phyloP scores from a whole-genome alignment of 2,329 filamentous ascomycete genomes.

The Alternaria sp. region DNA sequence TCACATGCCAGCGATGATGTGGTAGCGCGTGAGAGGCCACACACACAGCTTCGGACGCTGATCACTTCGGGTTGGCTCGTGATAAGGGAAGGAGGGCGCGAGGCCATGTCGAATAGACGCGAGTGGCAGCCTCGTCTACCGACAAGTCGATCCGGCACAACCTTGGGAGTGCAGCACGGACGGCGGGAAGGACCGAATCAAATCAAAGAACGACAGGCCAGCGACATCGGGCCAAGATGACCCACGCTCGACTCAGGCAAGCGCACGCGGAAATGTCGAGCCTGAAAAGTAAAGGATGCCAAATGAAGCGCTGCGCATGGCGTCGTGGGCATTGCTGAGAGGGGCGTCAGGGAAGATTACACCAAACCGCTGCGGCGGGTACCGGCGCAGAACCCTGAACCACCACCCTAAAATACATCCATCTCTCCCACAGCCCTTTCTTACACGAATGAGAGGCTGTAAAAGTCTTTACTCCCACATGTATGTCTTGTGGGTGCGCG shows the following conservation, averaged over 20 bases:
- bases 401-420: neutral
- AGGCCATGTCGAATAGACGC: slow-evolving; percentile 28
- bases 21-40: slow-evolving; percentile 6
- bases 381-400: neutral
- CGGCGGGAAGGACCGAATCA: slow-evolving; percentile 42
- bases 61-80: slow-evolving; percentile 34
- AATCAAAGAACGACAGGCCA: slow-evolving; percentile 24
- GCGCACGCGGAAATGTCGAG: slow-evolving; percentile 21
- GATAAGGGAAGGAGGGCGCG: slow-evolving; percentile 27
- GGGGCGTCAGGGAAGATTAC: neutral
- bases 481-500: neutral
- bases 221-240: slow-evolving; percentile 37
- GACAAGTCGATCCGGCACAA: slow-evolving; percentile 19
- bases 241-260: slow-evolving; percentile 21
- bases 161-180: slow-evolving; percentile 24
- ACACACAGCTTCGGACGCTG: slow-evolving; percentile 13
- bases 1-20: slow-evolving; percentile 33
- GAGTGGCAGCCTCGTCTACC: slow-evolving; percentile 37
- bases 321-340: slow-evolving; percentile 19
- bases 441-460: neutral
- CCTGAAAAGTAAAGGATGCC: slow-evolving; percentile 12
- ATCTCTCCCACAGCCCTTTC: neutral
- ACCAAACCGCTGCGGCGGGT: neutral
- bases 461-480: neutral
- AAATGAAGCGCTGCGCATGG: slow-evolving; percentile 25